Percentiles rank a stretch among this genome's conserved stretches.
phyloP scores from a whole-genome alignment of 306 rosid genomes.

The Cyamopsis tetragonoloba region DNA sequence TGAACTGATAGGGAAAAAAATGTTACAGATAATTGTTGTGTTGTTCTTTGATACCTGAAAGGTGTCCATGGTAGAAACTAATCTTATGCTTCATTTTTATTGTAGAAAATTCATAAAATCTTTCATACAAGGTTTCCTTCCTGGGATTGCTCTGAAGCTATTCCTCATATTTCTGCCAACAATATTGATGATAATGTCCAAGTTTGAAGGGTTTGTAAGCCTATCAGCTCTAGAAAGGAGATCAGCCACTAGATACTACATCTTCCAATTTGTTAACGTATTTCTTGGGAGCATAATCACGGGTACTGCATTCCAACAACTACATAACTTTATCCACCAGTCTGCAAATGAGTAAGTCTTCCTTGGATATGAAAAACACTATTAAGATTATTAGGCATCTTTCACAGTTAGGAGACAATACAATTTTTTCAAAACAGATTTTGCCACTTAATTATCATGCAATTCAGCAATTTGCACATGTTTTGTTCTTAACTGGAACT shows the following conservation, averaged over 20 bases:
- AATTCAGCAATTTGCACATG: background rate
- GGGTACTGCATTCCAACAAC: slow-evolving; percentile 94
- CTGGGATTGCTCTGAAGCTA: slow-evolving; percentile 91
- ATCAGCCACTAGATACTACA: slow-evolving; percentile 80
- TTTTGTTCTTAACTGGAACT: slow-evolving; percentile 6
- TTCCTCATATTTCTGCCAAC: slow-evolving; percentile 83
- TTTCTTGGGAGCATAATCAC: slow-evolving; percentile 97
- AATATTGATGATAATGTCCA: slow-evolving; percentile 89
- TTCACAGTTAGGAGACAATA: background rate
- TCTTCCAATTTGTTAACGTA: slow-evolving; percentile 81
- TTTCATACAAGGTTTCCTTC: slow-evolving; percentile 95
- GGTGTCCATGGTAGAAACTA: background rate
- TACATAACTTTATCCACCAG: slow-evolving; percentile 76
- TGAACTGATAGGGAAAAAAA: background rate
- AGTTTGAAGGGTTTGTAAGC: slow-evolving; percentile 84
- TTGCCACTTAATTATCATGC: background rate
- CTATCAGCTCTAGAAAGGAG: slow-evolving; percentile 76
- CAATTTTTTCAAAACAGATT: background rate
- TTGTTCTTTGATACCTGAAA: background rate
- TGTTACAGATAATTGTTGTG: slow-evolving; percentile 9
- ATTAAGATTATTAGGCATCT: background rate
- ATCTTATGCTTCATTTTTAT: slow-evolving; percentile 9
- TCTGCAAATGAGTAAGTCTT: slow-evolving; percentile 80
- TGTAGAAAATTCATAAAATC: slow-evolving; percentile 69
- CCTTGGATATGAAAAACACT: background rate